Evolutionary conservation across 192 early-diverging fungal genomes (phyloP).

Genomic region (Backusella psychrophila): DNA sequence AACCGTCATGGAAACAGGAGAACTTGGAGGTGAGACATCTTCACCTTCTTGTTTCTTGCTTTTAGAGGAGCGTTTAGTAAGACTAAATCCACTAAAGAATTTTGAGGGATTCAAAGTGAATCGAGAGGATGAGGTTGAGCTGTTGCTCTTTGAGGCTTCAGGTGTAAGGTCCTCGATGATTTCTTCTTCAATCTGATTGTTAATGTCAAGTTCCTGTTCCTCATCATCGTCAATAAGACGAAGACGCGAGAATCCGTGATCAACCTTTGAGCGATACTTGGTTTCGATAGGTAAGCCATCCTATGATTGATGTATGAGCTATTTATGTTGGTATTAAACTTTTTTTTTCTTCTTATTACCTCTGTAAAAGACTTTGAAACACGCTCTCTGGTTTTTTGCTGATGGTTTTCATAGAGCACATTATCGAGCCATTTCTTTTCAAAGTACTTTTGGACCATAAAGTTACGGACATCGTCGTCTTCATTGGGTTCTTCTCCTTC

Average conservation of each 20-base stretch:
- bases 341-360: background rate
- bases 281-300: background rate
- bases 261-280: background rate
- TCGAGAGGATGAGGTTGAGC: background rate
- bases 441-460: background rate
- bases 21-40: background rate
- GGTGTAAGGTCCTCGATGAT: background rate
- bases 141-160: background rate
- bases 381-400: background rate
- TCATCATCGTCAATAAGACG: background rate
- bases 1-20: background rate
- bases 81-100: background rate
- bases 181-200: background rate
- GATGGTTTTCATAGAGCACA: background rate
- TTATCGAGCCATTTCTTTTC: constrained; percentile 2
- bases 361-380: background rate
- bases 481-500: background rate
- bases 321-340: background rate
- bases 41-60: background rate
- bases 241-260: background rate
- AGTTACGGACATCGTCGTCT: background rate
- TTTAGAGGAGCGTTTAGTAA: background rate
- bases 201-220: background rate
- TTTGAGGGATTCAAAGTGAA: background rate
- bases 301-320: background rate